These are phyloP conservation scores for Fragaria ananassa DNA, from an alignment of 306 rosid species.

Conservation along the genomic window DNA sequence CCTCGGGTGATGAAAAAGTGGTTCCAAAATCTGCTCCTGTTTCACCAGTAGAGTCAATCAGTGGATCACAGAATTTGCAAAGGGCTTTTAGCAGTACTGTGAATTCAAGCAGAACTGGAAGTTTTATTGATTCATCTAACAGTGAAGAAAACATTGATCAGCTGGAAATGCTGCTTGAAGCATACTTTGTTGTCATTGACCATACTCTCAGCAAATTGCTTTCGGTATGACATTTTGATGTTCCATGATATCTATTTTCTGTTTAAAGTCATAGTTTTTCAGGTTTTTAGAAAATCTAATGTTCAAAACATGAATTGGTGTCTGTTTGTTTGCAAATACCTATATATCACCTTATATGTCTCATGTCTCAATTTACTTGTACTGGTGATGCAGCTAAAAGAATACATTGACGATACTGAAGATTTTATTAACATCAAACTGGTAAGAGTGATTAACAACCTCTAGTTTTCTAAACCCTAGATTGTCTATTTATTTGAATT, in stretches of 20 bases:
- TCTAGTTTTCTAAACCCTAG: constrained; percentile 8
- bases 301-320: neutral
- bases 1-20: constrained; percentile 27
- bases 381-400: constrained; percentile 43
- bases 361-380: constrained; percentile 7
- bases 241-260: constrained; percentile 3
- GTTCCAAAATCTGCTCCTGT: constrained; percentile 70
- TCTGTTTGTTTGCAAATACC: neutral
- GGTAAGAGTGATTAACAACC: constrained; percentile 31
- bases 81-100: constrained; percentile 71
- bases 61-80: constrained; percentile 55
- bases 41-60: constrained; percentile 59
- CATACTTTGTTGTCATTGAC: constrained; percentile 46
- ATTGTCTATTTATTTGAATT: constrained; percentile 24
- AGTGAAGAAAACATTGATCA: constrained; percentile 62
- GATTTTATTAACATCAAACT: constrained; percentile 49
- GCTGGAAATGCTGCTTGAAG: constrained; percentile 55
- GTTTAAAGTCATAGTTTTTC: neutral
- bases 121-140: constrained; percentile 56
- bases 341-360: neutral
- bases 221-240: constrained; percentile 41
- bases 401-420: constrained; percentile 52
- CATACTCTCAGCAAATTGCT: constrained; percentile 42
- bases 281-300: neutral
- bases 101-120: constrained; percentile 62